phyloP scores from a whole-genome alignment of 73 alveolate genomes.

The Paramecium biaurelia region DNA sequence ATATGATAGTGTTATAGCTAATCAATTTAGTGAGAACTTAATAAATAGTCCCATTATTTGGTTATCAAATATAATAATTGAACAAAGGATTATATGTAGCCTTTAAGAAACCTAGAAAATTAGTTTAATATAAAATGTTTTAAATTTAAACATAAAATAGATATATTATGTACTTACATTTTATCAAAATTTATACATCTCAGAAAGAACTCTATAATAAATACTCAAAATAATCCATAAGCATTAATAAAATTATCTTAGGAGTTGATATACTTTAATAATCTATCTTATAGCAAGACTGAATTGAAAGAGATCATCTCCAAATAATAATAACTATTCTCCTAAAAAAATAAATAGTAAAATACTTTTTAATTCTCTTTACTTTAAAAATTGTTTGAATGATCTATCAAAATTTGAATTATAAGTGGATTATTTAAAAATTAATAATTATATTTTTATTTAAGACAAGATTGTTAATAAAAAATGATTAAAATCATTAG shows the following conservation, averaged over 20 bases:
- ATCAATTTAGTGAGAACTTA: not conserved
- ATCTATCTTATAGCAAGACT: not conserved
- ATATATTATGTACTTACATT: not conserved
- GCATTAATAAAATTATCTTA: not conserved
- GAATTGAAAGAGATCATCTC: not conserved
- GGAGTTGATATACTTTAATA: not conserved
- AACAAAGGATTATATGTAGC: not conserved
- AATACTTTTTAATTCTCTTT: not conserved
- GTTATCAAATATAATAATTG: not conserved
- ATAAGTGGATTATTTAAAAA: not conserved
- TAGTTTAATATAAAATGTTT: not conserved
- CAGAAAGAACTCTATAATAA: not conserved
- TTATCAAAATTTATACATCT: not conserved
- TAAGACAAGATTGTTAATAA: not conserved
- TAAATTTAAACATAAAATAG: not conserved
- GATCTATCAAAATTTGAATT: not conserved
- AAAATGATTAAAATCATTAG: not conserved
- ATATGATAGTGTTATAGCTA: not conserved
- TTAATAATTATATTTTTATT: not conserved
- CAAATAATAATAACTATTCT: not conserved
- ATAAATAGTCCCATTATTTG: not conserved
- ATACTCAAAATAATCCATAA: not conserved
- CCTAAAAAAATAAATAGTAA: not conserved
- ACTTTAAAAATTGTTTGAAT: not conserved
- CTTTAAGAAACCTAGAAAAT: not conserved